Percentiles rank a stretch among this genome's conserved stretches.
Evolutionary conservation across 805 yeast species (phyloP).

Genomic region (Crinitomyces ghanaensis): DNA sequence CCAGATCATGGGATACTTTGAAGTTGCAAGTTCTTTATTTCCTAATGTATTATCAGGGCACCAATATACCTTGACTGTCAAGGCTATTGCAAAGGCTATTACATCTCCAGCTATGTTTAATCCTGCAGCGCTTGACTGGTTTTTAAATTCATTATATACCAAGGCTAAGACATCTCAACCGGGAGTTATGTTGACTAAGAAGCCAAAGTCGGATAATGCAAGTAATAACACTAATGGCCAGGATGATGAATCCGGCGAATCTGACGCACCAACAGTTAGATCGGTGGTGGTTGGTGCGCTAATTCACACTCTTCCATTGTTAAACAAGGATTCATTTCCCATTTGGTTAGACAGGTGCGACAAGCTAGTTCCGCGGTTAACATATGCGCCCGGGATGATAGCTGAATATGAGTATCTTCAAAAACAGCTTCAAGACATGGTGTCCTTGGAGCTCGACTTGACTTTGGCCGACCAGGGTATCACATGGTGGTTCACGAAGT

Average conservation of each 20-base stretch:
- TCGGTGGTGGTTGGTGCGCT: slow-evolving; percentile 39
- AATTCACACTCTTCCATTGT: slow-evolving; percentile 41
- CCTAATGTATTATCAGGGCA: slow-evolving; percentile 41
- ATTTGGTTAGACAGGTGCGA: slow-evolving; percentile 39
- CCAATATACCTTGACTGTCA: slow-evolving; percentile 49
- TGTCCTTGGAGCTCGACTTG: slow-evolving; percentile 45
- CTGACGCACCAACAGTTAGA: slow-evolving; percentile 28
- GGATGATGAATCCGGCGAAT: slow-evolving; percentile 18
- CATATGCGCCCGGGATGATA: background rate
- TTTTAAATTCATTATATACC: slow-evolving; percentile 34
- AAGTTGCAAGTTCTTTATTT: slow-evolving; percentile 40
- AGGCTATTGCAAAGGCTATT: slow-evolving; percentile 38
- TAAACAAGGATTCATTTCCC: slow-evolving; percentile 33
- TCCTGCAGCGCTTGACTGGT: slow-evolving; percentile 19
- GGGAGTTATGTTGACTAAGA: slow-evolving; percentile 23
- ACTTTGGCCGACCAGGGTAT: slow-evolving; percentile 22
- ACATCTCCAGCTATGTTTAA: slow-evolving; percentile 27
- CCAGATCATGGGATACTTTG: slow-evolving; percentile 32
- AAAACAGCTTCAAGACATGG: slow-evolving; percentile 38
- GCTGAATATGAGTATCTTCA: slow-evolving; percentile 32
- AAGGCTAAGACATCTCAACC: slow-evolving; percentile 25
- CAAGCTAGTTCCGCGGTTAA: slow-evolving; percentile 17
- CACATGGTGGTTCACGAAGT: slow-evolving; percentile 25
- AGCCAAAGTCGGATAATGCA: slow-evolving; percentile 19
- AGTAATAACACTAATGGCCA: no score